Evolutionary conservation across 2,329 filamentous ascomycete genomes (phyloP).

Genomic region (Arthrobotrys conoides): DNA sequence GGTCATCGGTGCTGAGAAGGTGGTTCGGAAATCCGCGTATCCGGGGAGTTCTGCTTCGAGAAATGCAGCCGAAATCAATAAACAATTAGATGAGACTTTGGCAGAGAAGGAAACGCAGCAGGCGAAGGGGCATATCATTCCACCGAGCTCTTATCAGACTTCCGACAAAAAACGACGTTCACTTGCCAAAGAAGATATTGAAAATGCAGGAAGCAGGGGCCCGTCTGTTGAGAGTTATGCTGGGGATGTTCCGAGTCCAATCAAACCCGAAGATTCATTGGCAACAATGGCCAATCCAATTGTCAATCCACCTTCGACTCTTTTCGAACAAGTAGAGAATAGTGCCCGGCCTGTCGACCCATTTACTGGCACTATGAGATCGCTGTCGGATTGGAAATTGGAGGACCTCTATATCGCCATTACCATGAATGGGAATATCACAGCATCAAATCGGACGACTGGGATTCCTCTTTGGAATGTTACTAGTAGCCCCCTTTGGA

Average conservation of each 20-base stretch:
- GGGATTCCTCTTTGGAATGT: conserved; percentile 37
- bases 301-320: conserved; percentile 29
- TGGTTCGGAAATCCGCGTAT: conserved; percentile 51
- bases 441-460: conserved; percentile 31
- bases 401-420: conserved; percentile 51
- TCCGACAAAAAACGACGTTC: conserved; percentile 58
- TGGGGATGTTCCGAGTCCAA: conserved; percentile 49
- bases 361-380: conserved; percentile 45
- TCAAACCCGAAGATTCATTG: conserved; percentile 46
- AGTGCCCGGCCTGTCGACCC: conserved; percentile 33
- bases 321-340: conserved; percentile 3
- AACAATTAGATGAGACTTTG: conserved; percentile 48
- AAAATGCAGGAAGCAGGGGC: conserved; percentile 39
- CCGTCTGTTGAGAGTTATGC: conserved; percentile 42
- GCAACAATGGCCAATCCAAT: conserved; percentile 38
- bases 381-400: conserved; percentile 45
- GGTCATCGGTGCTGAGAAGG: conserved; percentile 60
- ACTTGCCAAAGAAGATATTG: conserved; percentile 50
- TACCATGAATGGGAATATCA: conserved; percentile 48
- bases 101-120: conserved; percentile 41
- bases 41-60: conserved; percentile 34
- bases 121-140: conserved; percentile 53
- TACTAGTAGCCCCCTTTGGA: conserved; percentile 37
- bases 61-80: conserved; percentile 39
- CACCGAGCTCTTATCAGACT: conserved; percentile 58